Evolutionary conservation across 2,329 filamentous ascomycete genomes (phyloP), one percentile per base, ranked within the genome.

Genomic region (Trichothecium sympodiale): DNA sequence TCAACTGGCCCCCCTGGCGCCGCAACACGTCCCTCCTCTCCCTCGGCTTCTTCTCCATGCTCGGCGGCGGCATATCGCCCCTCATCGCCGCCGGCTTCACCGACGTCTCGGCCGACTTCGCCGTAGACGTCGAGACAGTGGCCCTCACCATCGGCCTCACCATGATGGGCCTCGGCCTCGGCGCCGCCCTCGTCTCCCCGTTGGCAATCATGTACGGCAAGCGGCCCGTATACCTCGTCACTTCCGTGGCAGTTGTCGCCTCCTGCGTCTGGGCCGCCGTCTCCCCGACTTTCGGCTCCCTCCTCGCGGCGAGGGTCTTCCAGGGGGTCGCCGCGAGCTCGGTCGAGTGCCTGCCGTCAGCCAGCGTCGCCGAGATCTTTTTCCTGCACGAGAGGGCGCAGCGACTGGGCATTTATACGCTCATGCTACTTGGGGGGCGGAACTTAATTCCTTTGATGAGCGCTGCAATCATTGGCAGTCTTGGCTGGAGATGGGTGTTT

Each of bases 321-420:
- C 85, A 93, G 56, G 91, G 89, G 3, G 67, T 95, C 8, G 81
- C 87, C 1, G 80, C 95, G 33, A 91, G 84, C 44, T 86, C 87
- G 0, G 85, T 94, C 7, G 89, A 96, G 56, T 94, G 87, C 50
- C 69, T 96, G 20, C 89, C 89, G 0, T 94, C 86, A 4, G 88
- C 89, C 13, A 94, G 87, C 0, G 89, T 96, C 48, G 87, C 88
- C 3, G 89, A 96, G 57, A 95, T 96, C 41, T 96, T 88, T 64
- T 95, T 94, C 52, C 66, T 96, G 15, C 89, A 96, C 49, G 89
- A 96, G 60, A 73, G 89, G 41, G 89, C 89, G 0, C 95, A 88
- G 53, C 80, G 89, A 4, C 76, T 96, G 30, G 91, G 91, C 8
- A 87, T 96, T 17, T 96, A 96, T 53, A 95, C 88, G 0, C 61